Evolutionary conservation across 2,329 filamentous ascomycete species (phyloP).

Genomic region (Trichoderma sp.): DNA sequence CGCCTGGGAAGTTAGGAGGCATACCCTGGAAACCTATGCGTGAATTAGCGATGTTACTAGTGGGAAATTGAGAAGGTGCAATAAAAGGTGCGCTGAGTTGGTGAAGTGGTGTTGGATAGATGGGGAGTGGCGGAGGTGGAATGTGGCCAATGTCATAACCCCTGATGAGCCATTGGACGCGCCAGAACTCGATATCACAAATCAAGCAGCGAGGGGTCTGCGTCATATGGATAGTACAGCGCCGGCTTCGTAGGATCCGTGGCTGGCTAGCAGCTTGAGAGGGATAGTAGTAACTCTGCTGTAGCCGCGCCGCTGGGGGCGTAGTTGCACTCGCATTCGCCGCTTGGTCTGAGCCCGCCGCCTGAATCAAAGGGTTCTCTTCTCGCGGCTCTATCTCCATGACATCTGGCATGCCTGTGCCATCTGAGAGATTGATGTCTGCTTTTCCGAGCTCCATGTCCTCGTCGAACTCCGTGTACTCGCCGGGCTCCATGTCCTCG

Average conservation of each 20-base stretch:
- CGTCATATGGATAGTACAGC: neutral
- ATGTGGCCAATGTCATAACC: neutral
- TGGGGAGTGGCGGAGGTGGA: conserved; percentile 9
- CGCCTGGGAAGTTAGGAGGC: conserved; percentile 70
- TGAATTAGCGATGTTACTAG: conserved; percentile 29
- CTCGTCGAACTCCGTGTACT: too few species aligned
- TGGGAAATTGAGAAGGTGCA: neutral
- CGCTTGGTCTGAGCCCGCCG: conserved; percentile 4
- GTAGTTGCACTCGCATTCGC: neutral
- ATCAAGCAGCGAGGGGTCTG: neutral
- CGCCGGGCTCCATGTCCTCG: too few species aligned
- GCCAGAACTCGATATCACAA: conserved; percentile 19
- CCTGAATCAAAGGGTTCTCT: neutral
- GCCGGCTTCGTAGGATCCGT: neutral
- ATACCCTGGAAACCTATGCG: conserved; percentile 65
- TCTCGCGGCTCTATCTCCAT: neutral
- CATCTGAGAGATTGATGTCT: neutral
- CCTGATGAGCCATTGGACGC: neutral
- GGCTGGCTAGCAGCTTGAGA: neutral
- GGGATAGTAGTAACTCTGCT: neutral
- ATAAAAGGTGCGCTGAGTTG: neutral
- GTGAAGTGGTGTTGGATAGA: conserved; percentile 9
- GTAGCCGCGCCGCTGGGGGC: neutral
- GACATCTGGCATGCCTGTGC: neutral
- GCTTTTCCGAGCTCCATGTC: neutral